Conservation (phyloP, 2,329 filamentous ascomycete genomes). For the Endoconidiophora laricicola region DNA sequence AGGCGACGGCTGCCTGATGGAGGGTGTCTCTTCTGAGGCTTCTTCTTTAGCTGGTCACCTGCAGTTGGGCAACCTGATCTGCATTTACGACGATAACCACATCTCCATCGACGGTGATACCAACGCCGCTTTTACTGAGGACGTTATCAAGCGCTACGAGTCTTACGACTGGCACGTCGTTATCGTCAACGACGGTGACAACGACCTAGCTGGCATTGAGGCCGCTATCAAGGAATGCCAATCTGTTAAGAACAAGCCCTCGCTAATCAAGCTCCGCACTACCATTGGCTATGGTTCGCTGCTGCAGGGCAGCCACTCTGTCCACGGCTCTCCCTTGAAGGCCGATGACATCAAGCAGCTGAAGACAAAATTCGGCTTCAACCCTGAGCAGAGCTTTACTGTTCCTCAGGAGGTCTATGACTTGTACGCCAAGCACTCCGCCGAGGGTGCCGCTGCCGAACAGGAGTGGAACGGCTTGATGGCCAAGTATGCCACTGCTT, state of each 20-base stretch:
- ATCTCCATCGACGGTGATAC: slow-evolving; percentile 92
- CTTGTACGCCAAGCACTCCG: slow-evolving; percentile 65
- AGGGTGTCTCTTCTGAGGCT: slow-evolving; percentile 90
- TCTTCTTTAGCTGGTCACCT: slow-evolving; percentile 86
- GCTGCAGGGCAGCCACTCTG: slow-evolving; percentile 82
- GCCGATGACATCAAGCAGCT: slow-evolving; percentile 82
- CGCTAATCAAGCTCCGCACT: slow-evolving; percentile 90
- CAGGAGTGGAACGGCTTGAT: slow-evolving; percentile 91
- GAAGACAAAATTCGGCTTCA: slow-evolving; percentile 91
- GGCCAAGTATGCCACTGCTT: slow-evolving; percentile 65
- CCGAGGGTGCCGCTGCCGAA: slow-evolving; percentile 77
- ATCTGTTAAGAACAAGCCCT: slow-evolving; percentile 87
- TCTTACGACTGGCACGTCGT: slow-evolving; percentile 90
- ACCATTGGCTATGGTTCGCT: slow-evolving; percentile 94
- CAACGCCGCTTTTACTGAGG: slow-evolving; percentile 92
- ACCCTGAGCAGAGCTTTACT: slow-evolving; percentile 81
- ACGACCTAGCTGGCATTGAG: slow-evolving; percentile 76
- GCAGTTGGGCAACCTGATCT: slow-evolving; percentile 94
- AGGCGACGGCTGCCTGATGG: slow-evolving; percentile 96
- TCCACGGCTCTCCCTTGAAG: slow-evolving; percentile 94
- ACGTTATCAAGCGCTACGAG: slow-evolving; percentile 88
- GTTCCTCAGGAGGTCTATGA: slow-evolving; percentile 95
- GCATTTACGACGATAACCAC: slow-evolving; percentile 96
- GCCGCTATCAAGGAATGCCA: slow-evolving; percentile 71
- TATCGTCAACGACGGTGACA: slow-evolving; percentile 73